Evolutionary conservation across 2,329 filamentous ascomycete genomes (phyloP).

Genomic region (Lasiodiplodia sp.): DNA sequence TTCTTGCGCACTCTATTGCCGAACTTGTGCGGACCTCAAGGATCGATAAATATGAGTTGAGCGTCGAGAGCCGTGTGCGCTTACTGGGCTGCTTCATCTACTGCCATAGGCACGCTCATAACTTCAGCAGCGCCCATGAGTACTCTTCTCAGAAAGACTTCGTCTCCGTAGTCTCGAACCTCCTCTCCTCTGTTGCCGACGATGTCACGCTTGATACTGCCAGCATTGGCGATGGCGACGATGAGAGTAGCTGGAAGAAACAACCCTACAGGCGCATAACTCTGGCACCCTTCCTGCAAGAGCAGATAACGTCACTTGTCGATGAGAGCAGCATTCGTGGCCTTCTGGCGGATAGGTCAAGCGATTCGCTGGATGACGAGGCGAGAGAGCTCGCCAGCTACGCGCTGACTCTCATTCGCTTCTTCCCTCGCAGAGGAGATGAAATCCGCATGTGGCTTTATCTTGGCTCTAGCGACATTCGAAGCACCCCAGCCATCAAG

Average conservation of each 20-base stretch:
- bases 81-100: constrained; percentile 67
- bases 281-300: constrained; percentile 60
- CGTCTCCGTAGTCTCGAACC: constrained; percentile 61
- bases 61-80: constrained; percentile 58
- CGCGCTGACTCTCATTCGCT: constrained; percentile 81
- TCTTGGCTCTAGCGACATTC: constrained; percentile 68
- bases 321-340: constrained; percentile 76
- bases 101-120: constrained; percentile 60
- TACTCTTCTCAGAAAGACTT: constrained; percentile 60
- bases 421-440: constrained; percentile 81
- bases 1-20: constrained; percentile 46
- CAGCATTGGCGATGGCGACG: constrained; percentile 35
- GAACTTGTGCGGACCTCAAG: constrained; percentile 40
- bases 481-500: constrained; percentile 69
- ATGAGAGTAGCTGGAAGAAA: constrained; percentile 40
- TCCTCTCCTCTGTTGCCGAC: constrained; percentile 64
- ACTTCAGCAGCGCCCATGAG: constrained; percentile 46
- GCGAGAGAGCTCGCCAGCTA: constrained; percentile 84
- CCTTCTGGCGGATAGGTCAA: constrained; percentile 57
- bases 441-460: constrained; percentile 96
- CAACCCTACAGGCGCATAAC: constrained; percentile 33
- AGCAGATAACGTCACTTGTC: constrained; percentile 74
- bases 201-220: constrained; percentile 60
- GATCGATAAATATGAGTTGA: constrained; percentile 37
- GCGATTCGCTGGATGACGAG: constrained; percentile 53